A percentile compares a stretch with the other conserved stretches of the same genome.
Conservation (phyloP, 2,329 filamentous ascomycete species). For the Neofusicoccum laricinum region DNA sequence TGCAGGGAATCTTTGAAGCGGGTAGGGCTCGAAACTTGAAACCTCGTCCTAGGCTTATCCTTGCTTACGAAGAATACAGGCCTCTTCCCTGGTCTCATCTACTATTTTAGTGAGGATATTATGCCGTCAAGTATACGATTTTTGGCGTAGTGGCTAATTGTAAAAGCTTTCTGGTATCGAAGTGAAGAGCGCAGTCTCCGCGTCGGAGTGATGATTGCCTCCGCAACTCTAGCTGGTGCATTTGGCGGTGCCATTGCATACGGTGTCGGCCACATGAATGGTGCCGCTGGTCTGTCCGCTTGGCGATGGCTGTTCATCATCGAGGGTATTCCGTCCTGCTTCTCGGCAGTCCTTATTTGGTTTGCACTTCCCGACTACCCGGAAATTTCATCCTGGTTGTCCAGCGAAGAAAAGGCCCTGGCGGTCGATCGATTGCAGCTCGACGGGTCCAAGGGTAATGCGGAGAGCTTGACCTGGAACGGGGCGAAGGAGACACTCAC, state of each 20-base stretch:
- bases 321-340: conserved; percentile 40
- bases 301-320: conserved; percentile 43
- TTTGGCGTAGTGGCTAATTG: neutral
- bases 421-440: conserved; percentile 40
- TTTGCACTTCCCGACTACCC: conserved; percentile 51
- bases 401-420: conserved; percentile 41
- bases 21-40: conserved; percentile 12
- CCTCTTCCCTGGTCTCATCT: conserved; percentile 34
- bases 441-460: conserved; percentile 42
- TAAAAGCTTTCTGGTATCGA: conserved; percentile 52
- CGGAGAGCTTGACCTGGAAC: conserved; percentile 46
- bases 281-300: conserved; percentile 32
- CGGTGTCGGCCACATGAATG: conserved; percentile 43
- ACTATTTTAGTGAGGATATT: conserved; percentile 45
- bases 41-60: neutral
- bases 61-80: conserved; percentile 11
- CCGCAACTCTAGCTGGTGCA: conserved; percentile 53
- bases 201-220: conserved; percentile 54
- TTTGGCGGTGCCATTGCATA: conserved; percentile 58
- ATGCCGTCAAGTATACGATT: neutral
- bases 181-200: conserved; percentile 56
- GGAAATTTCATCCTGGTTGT: conserved; percentile 47
- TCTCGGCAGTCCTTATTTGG: conserved; percentile 41
- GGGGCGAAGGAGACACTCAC: conserved; percentile 48
- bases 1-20: conserved; percentile 25